Conservation (phyloP, 2,329 filamentous ascomycete genomes). For the Penicillium sp. region DNA sequence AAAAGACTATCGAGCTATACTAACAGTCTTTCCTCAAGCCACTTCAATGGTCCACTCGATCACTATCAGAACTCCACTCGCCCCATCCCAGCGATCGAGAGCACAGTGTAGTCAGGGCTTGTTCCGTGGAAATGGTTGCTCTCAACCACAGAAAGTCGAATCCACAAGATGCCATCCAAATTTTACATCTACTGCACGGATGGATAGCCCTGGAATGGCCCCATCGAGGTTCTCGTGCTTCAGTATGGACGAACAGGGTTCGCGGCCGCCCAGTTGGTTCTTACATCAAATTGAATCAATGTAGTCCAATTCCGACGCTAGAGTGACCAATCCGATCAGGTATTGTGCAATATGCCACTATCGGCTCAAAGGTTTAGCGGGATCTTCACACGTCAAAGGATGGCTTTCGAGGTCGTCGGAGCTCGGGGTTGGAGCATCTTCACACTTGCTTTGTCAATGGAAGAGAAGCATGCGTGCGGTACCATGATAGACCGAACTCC, state of each 20-base stretch:
- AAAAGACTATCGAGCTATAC: constrained; percentile 73
- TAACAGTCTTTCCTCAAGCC: constrained; percentile 58
- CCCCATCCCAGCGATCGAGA: constrained; percentile 45
- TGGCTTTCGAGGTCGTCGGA: background rate
- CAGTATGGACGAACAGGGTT: background rate
- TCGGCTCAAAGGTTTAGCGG: background rate
- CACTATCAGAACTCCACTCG: constrained; percentile 49
- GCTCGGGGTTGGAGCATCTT: background rate
- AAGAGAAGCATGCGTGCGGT: background rate
- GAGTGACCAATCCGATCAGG: background rate
- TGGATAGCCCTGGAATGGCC: background rate
- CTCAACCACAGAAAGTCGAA: constrained; percentile 18
- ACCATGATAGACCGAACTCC: background rate
- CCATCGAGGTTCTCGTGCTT: background rate
- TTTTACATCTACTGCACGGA: background rate
- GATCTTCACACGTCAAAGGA: background rate
- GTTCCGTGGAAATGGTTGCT: background rate
- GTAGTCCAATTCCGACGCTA: background rate
- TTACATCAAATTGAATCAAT: no score
- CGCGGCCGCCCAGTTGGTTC: no score
- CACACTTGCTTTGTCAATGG: background rate
- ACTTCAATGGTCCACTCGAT: constrained; percentile 58
- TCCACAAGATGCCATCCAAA: background rate
- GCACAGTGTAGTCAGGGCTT: constrained; percentile 37
- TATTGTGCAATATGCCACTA: background rate